Evolutionary conservation across 345 rosid species (phyloP).

Genomic region (Streptanthus diversifolius): DNA sequence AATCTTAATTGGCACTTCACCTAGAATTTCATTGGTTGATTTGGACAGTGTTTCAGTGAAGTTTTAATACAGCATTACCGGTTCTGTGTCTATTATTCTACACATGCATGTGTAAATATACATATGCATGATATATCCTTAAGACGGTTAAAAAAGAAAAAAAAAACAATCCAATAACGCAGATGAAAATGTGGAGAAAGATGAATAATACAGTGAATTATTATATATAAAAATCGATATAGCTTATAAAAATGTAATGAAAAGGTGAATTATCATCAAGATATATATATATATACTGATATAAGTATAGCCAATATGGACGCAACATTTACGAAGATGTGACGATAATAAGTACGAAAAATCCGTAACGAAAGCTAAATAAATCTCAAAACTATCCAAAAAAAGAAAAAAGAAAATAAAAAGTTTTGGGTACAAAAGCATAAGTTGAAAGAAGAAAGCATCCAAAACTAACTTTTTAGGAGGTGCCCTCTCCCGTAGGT

Average conservation of each 20-base stretch:
- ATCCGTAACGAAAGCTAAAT: constrained; percentile 17
- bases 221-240: background rate
- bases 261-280: background rate
- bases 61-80: background rate
- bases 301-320: background rate
- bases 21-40: background rate
- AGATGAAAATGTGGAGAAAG: background rate
- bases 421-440: constrained; percentile 2
- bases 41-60: background rate
- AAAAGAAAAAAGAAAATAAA: constrained; percentile 7
- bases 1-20: constrained; percentile 3
- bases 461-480: constrained; percentile 29
- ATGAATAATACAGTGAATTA: background rate
- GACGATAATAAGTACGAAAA: constrained; percentile 20
- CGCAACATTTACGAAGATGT: constrained; percentile 16
- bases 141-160: background rate
- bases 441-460: constrained; percentile 13
- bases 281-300: background rate
- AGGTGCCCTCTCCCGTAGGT: constrained; percentile 25
- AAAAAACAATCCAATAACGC: background rate
- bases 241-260: background rate
- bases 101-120: background rate
- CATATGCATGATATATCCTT: background rate
- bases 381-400: constrained; percentile 32
- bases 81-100: background rate